Percentiles rank a stretch among this genome's conserved stretches.
Conservation (phyloP, 2,329 filamentous ascomycete genomes). For the Penicillium rolfsii region DNA sequence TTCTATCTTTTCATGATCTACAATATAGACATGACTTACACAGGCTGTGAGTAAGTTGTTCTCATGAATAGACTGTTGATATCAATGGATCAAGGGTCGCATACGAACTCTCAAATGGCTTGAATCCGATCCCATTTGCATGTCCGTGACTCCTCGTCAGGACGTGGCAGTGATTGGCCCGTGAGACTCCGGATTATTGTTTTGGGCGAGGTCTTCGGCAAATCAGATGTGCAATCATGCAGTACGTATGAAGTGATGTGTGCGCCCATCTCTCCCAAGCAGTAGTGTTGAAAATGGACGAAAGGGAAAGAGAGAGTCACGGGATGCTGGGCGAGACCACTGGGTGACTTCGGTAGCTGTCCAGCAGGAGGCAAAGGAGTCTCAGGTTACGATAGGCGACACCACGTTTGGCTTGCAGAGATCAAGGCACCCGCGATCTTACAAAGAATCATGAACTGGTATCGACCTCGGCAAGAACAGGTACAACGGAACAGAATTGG, state of each 20-base stretch:
- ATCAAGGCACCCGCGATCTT: background rate
- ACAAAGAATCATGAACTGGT: background rate
- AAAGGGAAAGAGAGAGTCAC: background rate
- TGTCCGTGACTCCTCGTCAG: background rate
- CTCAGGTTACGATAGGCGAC: background rate
- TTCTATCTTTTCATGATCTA: background rate
- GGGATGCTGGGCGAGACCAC: background rate
- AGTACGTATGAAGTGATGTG: background rate
- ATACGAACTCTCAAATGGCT: too few species aligned
- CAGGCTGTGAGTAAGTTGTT: background rate
- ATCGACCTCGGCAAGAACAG: background rate
- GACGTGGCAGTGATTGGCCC: background rate
- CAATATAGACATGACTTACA: background rate
- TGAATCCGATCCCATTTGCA: background rate
- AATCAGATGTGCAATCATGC: background rate
- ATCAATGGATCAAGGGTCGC: background rate
- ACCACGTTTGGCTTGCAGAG: background rate
- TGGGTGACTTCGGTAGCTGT: background rate
- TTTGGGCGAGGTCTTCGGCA: background rate
- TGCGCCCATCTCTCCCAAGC: background rate
- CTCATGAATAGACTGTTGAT: background rate
- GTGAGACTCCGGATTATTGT: background rate
- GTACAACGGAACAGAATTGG: background rate
- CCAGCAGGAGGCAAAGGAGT: background rate
- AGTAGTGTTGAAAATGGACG: background rate